Base-by-base conservation (phyloP, 331 rosid species). In the Stylosanthes scabra region DNA sequence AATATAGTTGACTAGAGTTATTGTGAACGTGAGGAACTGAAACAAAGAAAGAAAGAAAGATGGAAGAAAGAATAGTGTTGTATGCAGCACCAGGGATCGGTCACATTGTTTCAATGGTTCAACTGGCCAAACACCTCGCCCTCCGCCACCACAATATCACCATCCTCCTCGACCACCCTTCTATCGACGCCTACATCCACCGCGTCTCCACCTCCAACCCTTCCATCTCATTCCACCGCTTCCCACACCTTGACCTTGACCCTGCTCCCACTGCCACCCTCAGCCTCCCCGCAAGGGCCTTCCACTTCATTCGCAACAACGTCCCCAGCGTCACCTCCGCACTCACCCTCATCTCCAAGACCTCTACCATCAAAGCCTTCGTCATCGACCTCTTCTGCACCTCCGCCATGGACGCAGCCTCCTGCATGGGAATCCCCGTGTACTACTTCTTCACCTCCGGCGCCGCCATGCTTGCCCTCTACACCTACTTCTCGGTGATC, bases 361-460 rank as follows among this genome's bases (percentile, higher is more conserved):
- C 73, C 1, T 39, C 71, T 13, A 1, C 13, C 0, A 0, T 90
- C 13, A 72, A 73, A 3, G 83, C 90, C n/a, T 65, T 88, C 9
- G 1, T 90, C 15, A 81, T 90, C 6, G 96, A 90, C 9, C 0
- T 79, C 13, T 84, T 88, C 77, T 90, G 93, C 64, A 65, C 84
- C 1, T 74, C 85, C 0, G 82, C 86, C 0, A 70, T 83, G 9
- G 28, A 46, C 3, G 1, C 67, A 0, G 89, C 59, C 12, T 63
- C 60, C 4, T 49, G 76, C 0, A 11, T 84, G 6, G 58, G 34
- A 5, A 70, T 90, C 10, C 88, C 96, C 0, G 81, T 86, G 0
- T 86, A 76, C 80, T 86, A 71, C 46, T 88, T 86, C 81, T 66
- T 31, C 83, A 63, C 93, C 7, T 84, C 91, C 0, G 88, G 90